A percentile compares a stretch with the other conserved stretches of the same genome.
phyloP scores from a whole-genome alignment of 139 green algal genomes.

The Prasinococcaceae sp. region DNA sequence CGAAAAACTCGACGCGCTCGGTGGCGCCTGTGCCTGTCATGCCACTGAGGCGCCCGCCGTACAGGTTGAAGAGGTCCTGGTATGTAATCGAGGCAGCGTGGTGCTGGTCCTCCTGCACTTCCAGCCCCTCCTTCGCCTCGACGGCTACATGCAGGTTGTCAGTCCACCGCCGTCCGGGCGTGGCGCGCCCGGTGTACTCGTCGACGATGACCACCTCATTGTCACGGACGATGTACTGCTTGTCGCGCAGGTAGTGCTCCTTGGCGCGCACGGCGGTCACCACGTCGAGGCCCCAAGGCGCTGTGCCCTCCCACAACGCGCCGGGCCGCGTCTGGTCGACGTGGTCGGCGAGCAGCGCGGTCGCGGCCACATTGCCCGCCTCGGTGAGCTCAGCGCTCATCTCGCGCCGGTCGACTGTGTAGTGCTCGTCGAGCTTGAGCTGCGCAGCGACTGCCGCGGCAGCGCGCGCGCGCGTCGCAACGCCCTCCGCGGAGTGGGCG shows the following conservation, averaged over 20 bases:
- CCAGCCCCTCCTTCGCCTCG: constrained; percentile 53
- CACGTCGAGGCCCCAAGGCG: constrained; percentile 38
- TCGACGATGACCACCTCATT: constrained; percentile 47
- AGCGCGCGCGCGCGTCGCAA: background rate
- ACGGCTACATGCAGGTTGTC: constrained; percentile 55
- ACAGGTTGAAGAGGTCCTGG: constrained; percentile 52
- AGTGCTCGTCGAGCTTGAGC: constrained; percentile 14
- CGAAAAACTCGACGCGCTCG: background rate
- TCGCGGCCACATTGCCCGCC: constrained; percentile 17
- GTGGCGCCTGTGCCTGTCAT: constrained; percentile 46
- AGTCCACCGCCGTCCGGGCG: constrained; percentile 30
- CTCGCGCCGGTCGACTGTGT: constrained; percentile 17
- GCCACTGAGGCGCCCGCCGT: constrained; percentile 42
- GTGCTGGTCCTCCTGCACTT: constrained; percentile 9
- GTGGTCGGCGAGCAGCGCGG: background rate
- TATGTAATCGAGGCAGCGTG: constrained; percentile 41
- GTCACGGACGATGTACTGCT: constrained; percentile 50
- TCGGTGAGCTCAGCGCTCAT: constrained; percentile 21
- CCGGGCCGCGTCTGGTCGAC: constrained; percentile 11
- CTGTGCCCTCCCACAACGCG: constrained; percentile 15
- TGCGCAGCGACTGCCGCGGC: background rate
- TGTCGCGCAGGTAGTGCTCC: constrained; percentile 30
- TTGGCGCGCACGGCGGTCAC: constrained; percentile 34
- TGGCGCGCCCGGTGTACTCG: constrained; percentile 22
- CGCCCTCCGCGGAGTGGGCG: background rate